Evolutionary conservation across 805 yeast genomes (phyloP).

Genomic region (Saccharomycopsis synnaedendra): DNA sequence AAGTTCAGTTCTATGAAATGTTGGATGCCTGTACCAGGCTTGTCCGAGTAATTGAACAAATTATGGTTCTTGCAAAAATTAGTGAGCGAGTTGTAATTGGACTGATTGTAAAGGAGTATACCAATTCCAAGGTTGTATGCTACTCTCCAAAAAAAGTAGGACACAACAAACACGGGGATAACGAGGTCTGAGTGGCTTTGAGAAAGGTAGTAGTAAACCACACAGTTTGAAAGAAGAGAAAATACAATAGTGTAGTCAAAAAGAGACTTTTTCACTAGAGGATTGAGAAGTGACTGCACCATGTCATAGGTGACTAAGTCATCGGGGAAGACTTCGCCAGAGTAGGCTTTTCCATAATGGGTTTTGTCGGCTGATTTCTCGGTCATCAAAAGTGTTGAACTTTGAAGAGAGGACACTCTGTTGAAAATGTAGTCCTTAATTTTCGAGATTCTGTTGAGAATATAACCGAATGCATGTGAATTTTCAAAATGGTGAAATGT

Average conservation of each 20-base stretch:
- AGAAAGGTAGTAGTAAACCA: constrained; percentile 22
- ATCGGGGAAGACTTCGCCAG: constrained; percentile 29
- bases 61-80: constrained; percentile 34
- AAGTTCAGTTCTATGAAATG: constrained; percentile 35
- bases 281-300: constrained; percentile 74
- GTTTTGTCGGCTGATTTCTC: constrained; percentile 33
- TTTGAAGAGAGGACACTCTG: too few species aligned
- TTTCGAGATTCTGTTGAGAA: too few species aligned
- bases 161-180: constrained; percentile 32
- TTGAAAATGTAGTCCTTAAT: too few species aligned
- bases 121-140: constrained; percentile 79
- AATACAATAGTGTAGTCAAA: constrained; percentile 51
- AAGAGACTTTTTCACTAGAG: constrained; percentile 54
- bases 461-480: too few species aligned
- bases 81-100: constrained; percentile 43
- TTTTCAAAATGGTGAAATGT: too few species aligned
- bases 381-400: constrained; percentile 12
- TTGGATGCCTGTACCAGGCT: constrained; percentile 24
- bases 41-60: constrained; percentile 31
- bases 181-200: constrained; percentile 17
- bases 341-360: constrained; percentile 30
- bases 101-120: constrained; percentile 50
- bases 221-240: constrained; percentile 27
- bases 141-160: constrained; percentile 66
- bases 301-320: constrained; percentile 66